Conservation (phyloP, 2,329 filamentous ascomycete species). For the Fusarium virguliforme region DNA sequence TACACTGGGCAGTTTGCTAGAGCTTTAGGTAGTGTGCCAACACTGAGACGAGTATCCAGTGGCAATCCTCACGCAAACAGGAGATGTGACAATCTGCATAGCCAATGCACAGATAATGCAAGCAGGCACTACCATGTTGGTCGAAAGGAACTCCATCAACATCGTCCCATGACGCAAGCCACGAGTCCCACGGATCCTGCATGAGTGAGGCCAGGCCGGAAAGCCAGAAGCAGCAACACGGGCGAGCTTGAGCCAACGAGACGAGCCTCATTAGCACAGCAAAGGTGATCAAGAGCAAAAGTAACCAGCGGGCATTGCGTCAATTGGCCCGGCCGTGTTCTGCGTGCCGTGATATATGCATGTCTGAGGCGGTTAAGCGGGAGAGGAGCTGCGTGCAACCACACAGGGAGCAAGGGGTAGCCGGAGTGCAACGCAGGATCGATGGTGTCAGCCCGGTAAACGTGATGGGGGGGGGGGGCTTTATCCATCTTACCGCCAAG, state of each 20-base stretch:
- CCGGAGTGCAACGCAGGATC: conserved; percentile 8
- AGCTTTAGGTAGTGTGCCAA: too few relatives aligned
- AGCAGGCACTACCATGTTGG: background rate
- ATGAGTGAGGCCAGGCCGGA: conserved; percentile 23
- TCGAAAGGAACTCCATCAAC: background rate
- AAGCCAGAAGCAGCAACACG: conserved; percentile 1
- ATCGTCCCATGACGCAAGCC: conserved; percentile 5
- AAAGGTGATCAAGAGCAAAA: conserved; percentile 2
- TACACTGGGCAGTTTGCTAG: too few relatives aligned
- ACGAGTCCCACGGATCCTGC: conserved; percentile 37
- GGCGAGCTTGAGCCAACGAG: conserved; percentile 36
- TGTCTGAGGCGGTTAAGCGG: conserved; percentile 29
- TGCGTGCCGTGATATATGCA: conserved; percentile 20
- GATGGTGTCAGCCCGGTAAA: conserved; percentile 10
- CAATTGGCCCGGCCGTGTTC: conserved; percentile 32
- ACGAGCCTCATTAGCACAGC: conserved; percentile 34
- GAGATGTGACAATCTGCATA: background rate
- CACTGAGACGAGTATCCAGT: too few relatives aligned
- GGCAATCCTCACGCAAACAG: too few relatives aligned
- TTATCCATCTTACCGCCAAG: background rate
- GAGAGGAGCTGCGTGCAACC: conserved; percentile 36
- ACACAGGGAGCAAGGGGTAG: conserved; percentile 29
- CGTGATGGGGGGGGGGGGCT: background rate
- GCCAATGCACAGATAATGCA: background rate
- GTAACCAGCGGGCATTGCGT: background rate